phyloP scores from a whole-genome alignment of 805 yeast genomes.

The Jamesozyma rosinii region DNA sequence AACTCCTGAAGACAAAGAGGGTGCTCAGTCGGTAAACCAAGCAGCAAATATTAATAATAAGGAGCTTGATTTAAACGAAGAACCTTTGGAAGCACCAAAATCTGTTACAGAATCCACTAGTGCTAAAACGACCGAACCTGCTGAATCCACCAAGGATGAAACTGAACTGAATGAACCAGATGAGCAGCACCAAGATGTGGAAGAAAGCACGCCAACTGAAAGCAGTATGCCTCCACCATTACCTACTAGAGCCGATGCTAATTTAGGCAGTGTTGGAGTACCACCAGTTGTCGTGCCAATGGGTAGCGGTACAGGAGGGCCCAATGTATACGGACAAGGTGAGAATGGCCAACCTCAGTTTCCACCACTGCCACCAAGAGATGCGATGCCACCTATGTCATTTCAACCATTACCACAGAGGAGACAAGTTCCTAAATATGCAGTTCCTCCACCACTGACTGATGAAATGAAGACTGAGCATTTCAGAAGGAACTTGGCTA shows the following conservation, averaged over 20 bases:
- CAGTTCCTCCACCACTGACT: slow-evolving; percentile 27
- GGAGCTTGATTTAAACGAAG: background rate
- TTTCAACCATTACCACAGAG: slow-evolving; percentile 1
- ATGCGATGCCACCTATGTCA: background rate
- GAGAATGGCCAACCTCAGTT: background rate
- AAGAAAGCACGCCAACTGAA: too few species aligned
- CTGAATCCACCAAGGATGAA: too few species aligned
- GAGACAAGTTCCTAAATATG: background rate
- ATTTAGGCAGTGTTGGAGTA: too few species aligned
- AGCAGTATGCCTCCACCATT: too few species aligned
- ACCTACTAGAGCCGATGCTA: too few species aligned
- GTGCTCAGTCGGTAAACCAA: background rate
- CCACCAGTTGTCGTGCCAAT: too few species aligned
- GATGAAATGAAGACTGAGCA: slow-evolving; percentile 24
- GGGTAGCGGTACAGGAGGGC: too few species aligned
- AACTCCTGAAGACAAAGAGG: background rate
- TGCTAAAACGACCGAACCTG: too few species aligned
- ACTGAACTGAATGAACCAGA: too few species aligned
- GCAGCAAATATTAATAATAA: background rate
- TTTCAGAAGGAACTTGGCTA: slow-evolving; percentile 20
- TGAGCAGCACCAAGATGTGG: too few species aligned
- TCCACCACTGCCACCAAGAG: slow-evolving; percentile 1
- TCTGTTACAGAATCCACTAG: too few species aligned
- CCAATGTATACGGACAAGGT: too few species aligned
- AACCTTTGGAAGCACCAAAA: background rate